Base-by-base conservation (phyloP, 1,284 basidiomycete species). In the Cutaneotrichosporon mucoides region DNA sequence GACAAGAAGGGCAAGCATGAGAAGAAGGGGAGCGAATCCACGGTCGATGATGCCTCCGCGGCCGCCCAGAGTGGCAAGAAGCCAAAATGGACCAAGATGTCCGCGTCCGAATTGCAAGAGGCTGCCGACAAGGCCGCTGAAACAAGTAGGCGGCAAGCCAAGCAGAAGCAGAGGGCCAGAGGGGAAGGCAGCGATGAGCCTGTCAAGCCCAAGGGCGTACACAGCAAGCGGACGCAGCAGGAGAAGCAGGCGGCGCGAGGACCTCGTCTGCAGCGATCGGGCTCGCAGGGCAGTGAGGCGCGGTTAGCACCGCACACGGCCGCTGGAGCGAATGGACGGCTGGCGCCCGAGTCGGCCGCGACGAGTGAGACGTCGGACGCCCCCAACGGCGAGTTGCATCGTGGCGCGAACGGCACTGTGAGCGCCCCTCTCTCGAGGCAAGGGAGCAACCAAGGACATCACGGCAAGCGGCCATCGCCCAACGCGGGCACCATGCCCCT, bases 21-120 rank as follows among this genome's bases (percentile, higher is more conserved):
- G 52, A 67, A 64, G 65, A 64, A 64, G 55, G 61, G 37, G 12
- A 59, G 57, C 56, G 69, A 70, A 10, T 56, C 61, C 7, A 62
- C 55, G 15, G 49, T 43, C 6, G 66, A 62, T 11, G 70, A 69
- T 13, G 55, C 16, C 10, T 24, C 53, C 4, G 15, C 41, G 38
- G 55, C 56, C 56, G 6, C 55, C 24, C 24, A 36, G 38, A 58
- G 45, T 37, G 65, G 68, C 38, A 71, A 74, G 61, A 78, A 77
- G 66, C 69, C 67, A 35, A 78, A 78, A 64, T 79, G 78, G 78
- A 78, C 62, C 6, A 63, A 75, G 5, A 79, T 79, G 24, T 75
- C 78, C 4, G 73, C 76, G 2, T 62, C 70, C 0, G 77, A 79
- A 57, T 66, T 79, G n/a, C 71, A 76, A 36, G 76, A 76, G 33